These are phyloP conservation scores for Aphanomyces invadans DNA, from an alignment of 352 stramenopile genomes.

Conservation along the genomic window DNA sequence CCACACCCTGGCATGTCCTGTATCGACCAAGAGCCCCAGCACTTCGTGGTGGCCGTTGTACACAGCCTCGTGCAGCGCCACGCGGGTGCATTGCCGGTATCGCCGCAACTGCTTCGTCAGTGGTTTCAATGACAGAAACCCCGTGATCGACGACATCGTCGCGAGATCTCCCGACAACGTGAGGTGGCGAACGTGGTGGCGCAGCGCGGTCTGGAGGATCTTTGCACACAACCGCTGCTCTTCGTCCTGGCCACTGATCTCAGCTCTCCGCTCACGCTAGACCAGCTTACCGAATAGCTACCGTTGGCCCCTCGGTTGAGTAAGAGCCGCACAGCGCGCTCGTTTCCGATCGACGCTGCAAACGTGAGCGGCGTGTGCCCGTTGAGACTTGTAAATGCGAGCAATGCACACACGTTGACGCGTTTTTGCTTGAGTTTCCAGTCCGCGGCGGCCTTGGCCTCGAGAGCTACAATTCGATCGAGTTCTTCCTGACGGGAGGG, in stretches of 20 bases:
- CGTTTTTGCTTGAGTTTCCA: constrained; percentile 39
- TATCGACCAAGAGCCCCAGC: constrained; percentile 40
- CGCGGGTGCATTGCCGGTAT: constrained; percentile 54
- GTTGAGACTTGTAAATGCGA: constrained; percentile 50
- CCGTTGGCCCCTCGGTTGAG: constrained; percentile 45
- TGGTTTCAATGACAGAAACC: constrained; percentile 1
- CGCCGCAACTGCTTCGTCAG: constrained; percentile 27
- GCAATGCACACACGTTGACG: constrained; percentile 39
- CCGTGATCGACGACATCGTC: neutral
- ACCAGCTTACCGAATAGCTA: constrained; percentile 27
- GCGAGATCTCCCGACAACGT: neutral
- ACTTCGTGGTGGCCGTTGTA: constrained; percentile 59
- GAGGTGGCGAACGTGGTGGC: neutral
- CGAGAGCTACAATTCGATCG: constrained; percentile 29
- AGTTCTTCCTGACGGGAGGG: constrained; percentile 59
- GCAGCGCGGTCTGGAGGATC: constrained; percentile 1
- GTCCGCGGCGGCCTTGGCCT: constrained; percentile 34
- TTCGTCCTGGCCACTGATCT: neutral
- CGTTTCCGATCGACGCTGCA: constrained; percentile 56
- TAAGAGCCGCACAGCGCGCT: constrained; percentile 65
- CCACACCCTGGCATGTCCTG: constrained; percentile 39
- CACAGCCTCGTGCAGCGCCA: constrained; percentile 60
- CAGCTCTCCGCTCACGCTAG: neutral
- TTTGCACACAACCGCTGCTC: neutral
- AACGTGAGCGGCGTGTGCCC: constrained; percentile 67